Conservation (phyloP, 1,284 basidiomycete genomes). For the Inonotus obliquus region DNA sequence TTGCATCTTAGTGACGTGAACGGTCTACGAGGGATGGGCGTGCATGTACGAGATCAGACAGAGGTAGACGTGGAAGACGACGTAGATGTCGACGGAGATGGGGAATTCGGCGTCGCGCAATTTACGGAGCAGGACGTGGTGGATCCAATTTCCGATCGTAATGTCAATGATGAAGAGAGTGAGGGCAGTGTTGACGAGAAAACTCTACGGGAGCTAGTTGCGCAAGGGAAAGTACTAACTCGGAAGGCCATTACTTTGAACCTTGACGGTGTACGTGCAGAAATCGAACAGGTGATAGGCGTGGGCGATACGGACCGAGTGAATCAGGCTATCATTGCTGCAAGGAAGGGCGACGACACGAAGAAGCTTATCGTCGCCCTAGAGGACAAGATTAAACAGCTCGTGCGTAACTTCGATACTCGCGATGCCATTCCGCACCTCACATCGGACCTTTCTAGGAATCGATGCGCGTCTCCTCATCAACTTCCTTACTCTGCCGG, state of each 20-base stretch:
- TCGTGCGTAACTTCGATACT: constrained; percentile 38
- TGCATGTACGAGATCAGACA: constrained; percentile 51
- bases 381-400: constrained; percentile 53
- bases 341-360: constrained; percentile 44
- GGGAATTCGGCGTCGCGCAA: constrained; percentile 66
- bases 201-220: constrained; percentile 47
- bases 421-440: constrained; percentile 4
- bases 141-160: constrained; percentile 25
- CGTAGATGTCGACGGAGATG: constrained; percentile 74
- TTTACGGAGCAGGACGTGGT: constrained; percentile 71
- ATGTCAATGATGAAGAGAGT: constrained; percentile 30
- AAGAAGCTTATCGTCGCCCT: constrained; percentile 47
- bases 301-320: constrained; percentile 42
- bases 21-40: constrained; percentile 49
- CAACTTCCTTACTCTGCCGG: constrained; percentile 54
- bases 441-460: constrained; percentile 33
- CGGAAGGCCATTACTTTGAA: constrained; percentile 22
- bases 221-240: constrained; percentile 41
- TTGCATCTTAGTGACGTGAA: constrained; percentile 2
- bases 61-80: constrained; percentile 69
- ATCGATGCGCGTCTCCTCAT: constrained; percentile 40
- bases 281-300: constrained; percentile 40
- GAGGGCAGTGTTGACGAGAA: constrained; percentile 29
- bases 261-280: constrained; percentile 32
- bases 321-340: constrained; percentile 45